Conservation (phyloP, 2,329 filamentous ascomycete species). For the Phialophora expanda region DNA sequence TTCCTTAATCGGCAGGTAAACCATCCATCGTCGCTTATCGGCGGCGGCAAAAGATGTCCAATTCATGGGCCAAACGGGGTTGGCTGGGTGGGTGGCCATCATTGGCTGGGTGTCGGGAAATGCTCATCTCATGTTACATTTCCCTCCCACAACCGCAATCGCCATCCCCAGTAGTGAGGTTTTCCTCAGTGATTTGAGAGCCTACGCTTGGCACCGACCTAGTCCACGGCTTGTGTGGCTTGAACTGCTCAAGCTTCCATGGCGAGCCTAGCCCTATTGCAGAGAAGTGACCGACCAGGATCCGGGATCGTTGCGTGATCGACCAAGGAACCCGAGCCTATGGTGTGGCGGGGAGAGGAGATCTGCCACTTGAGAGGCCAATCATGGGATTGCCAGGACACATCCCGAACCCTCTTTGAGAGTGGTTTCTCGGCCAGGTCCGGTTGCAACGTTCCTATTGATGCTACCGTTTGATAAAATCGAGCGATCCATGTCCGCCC, state of each 20-base stretch:
- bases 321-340: constrained; percentile 9
- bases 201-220: neutral
- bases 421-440: constrained; percentile 8
- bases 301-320: constrained; percentile 6
- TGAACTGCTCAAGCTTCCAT: constrained; percentile 12
- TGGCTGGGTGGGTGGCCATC: neutral
- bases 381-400: constrained; percentile 7
- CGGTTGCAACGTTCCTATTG: constrained; percentile 8
- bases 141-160: neutral
- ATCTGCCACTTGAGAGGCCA: neutral
- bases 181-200: neutral
- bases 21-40: constrained; percentile 9
- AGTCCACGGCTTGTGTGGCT: constrained; percentile 8
- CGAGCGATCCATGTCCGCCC: neutral
- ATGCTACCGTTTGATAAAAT: constrained; percentile 4
- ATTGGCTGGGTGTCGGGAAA: neutral
- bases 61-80: neutral
- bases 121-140: constrained; percentile 19
- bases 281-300: constrained; percentile 3
- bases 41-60: constrained; percentile 6
- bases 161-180: neutral
- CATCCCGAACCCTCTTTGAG: neutral
- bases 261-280: neutral
- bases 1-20: constrained; percentile 7
- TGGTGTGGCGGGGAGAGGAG: neutral